Evolutionary conservation across 2,329 filamentous ascomycete species (phyloP).

Genomic region (Epichloe glyceriae): DNA sequence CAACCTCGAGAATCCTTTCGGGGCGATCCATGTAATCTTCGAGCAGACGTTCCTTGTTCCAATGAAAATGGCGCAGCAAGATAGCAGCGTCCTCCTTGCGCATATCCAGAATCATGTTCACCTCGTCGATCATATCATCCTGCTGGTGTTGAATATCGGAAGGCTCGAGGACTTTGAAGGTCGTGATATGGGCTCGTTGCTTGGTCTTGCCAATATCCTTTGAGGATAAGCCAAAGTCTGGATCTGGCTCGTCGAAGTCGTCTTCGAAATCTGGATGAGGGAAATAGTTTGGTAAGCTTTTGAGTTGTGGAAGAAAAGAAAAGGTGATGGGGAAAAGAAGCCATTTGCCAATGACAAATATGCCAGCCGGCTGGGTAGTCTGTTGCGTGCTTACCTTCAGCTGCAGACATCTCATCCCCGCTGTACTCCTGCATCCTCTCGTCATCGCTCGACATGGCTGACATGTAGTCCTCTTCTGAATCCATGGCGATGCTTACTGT

Average conservation of each 20-base stretch:
- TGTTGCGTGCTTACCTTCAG: conserved; percentile 28
- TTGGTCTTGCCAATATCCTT: conserved; percentile 58
- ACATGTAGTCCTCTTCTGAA: conserved; percentile 91
- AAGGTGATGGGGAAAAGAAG: conserved; percentile 2
- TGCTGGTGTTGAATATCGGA: conserved; percentile 75
- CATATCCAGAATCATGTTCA: conserved; percentile 82
- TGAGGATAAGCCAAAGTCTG: conserved; percentile 35
- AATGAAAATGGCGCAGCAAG: conserved; percentile 74
- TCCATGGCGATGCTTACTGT: conserved; percentile 59
- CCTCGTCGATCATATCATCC: conserved; percentile 73
- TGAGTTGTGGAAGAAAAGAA: not conserved
- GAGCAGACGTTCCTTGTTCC: conserved; percentile 92
- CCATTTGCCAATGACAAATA: not conserved
- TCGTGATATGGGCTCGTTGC: conserved; percentile 68
- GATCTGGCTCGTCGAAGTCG: conserved; percentile 43
- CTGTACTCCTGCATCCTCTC: conserved; percentile 66
- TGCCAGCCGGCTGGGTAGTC: no score
- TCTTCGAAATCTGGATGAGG: conserved; percentile 37
- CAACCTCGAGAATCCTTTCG: conserved; percentile 66
- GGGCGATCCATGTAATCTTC: conserved; percentile 93
- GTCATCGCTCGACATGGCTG: conserved; percentile 61
- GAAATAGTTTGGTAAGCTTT: not conserved
- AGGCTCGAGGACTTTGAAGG: conserved; percentile 71
- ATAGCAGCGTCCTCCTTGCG: conserved; percentile 85
- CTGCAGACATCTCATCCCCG: conserved; percentile 52